Base-by-base conservation (phyloP, 2,329 filamentous ascomycete species). In the Fusarium dimerum region DNA sequence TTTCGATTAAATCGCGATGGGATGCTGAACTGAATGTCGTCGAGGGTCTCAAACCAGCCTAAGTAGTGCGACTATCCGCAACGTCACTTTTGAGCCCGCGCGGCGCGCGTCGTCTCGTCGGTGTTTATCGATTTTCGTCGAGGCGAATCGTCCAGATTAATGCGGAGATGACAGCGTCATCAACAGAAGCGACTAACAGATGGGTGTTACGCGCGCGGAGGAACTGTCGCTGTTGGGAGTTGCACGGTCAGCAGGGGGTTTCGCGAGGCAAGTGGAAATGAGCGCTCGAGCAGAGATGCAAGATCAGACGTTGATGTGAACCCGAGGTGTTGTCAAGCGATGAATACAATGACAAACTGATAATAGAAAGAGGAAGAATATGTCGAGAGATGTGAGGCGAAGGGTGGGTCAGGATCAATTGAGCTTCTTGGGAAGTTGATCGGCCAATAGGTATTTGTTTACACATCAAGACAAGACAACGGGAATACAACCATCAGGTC, bases 391-490 rank as follows among this genome's bases (percentile, higher is more conserved):
- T 45, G 34, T 34, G 53, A 48, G 48, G 51, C 41, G 43, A 40
- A 48, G 44, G 54, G 61, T 63, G 61, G 58, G 51, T 54, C 58
- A 43, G 48, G 39, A 45, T 50, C 63, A 66, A 67, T 67, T 65
- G 67, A 69, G 54, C 62, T 59, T 62, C 54, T 62, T 59, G 51
- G 20, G 20, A 52, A 63, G 54, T 52, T 58, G 38, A 52, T 60
- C 52, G 55, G 64, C 70, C 69, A 72, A 71, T 73, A 62, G 63
- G 60, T 36, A 12, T 71, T 71, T 73, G 70, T 72, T 71, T 72
- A 73, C 67, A 63, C 66, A 58, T 43, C 18, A 45, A 45, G 12
- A 36, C 8, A 42, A 50, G 39, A 38, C 40, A 32, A 44, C 10
- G 45, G 51, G 26, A 26, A 18, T n/a, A 16, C 30, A 26, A 13